Base-by-base conservation (phyloP, 257 asterid species). In the Anisodus acutangulus region DNA sequence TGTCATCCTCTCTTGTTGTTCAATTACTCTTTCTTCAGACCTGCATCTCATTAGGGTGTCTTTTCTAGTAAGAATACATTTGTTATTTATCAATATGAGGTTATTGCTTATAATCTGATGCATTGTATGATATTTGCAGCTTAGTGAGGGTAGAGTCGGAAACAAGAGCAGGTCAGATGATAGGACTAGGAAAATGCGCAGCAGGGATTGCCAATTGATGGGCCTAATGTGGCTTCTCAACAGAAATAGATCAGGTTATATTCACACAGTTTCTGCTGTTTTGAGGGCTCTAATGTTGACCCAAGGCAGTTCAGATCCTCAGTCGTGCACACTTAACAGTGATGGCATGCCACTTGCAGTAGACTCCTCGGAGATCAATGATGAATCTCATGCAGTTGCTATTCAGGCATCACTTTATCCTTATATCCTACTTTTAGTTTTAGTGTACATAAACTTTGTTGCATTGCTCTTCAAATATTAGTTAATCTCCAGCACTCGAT, bases 281-380 rank as follows among this genome's bases (percentile, higher is more conserved):
- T 85, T 95, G 71, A 88, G 99, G 86, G 95, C 97, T 26, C 89
- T 95, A 71, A 94, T 95, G 97, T 87, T 88, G 90, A 92, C 86
- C 85, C 66, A 88, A 0, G 90, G 89, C 3, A 88, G 82, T 4
- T 88, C 91, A 16, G 85, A 88, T 79, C 95, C 97, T 3, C 83
- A 87, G 3, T 88, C 89, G 1, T 95, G 99, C 91, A 89, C 93
- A 3, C 94, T 93, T 83, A 90, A 89, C 88, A 91, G 93, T 10
- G 97, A 95, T 9, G 97, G 95, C 17, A 91, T 94, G 97, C 99
- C 99, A 3, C 94, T 93, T 11, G 99, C 99, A 0, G 99, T 95
- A 3, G 98, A 94, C 90, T 95, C 97, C 55, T 89, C 98, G 0
- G 96, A 94, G 83, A 91, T 94, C 87, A 62, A 90, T 55, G 86